Percentiles rank a stretch among this genome's conserved stretches.
These are phyloP conservation scores for Penicillium coffeae DNA, from an alignment of 495 filamentous ascomycete species.

Conservation along the genomic window DNA sequence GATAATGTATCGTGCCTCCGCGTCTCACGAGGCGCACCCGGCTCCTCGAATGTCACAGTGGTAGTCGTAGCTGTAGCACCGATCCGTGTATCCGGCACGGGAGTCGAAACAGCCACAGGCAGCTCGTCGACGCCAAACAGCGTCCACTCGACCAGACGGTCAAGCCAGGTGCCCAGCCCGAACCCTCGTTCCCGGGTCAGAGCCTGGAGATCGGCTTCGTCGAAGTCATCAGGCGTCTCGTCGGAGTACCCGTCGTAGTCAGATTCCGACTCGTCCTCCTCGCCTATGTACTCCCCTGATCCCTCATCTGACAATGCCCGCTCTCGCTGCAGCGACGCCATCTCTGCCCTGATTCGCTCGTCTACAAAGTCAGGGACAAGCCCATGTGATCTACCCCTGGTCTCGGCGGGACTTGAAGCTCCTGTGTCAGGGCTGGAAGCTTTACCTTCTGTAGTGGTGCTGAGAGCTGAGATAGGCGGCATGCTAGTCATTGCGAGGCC, in stretches of 20 bases:
- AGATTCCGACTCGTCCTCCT: constrained; percentile 16
- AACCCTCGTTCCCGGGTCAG: constrained; percentile 54
- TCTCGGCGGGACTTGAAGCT: constrained; percentile 12
- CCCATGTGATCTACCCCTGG: constrained; percentile 6
- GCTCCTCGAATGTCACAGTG: constrained; percentile 31
- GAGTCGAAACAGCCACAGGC: constrained; percentile 17
- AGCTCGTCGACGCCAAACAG: constrained; percentile 70
- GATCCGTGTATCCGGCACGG: constrained; percentile 15
- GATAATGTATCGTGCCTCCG: constrained; percentile 10
- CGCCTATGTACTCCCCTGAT: constrained; percentile 10
- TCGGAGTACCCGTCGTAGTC: constrained; percentile 22
- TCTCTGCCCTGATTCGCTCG: constrained; percentile 42
- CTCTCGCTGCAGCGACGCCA: constrained; percentile 31
- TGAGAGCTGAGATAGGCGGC: constrained; percentile 7
- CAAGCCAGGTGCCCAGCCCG: constrained; percentile 72
- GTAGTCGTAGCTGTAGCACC: constrained; percentile 52
- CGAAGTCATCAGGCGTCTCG: constrained; percentile 32
- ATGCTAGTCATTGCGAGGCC: constrained; percentile 37
- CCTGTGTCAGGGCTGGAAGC: constrained; percentile 3
- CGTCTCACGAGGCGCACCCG: neutral
- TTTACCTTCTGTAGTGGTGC: constrained; percentile 3
- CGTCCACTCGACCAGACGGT: constrained; percentile 69
- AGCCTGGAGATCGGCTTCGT: constrained; percentile 42
- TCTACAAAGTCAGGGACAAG: constrained; percentile 43
- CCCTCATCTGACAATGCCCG: constrained; percentile 7